phyloP scores from a whole-genome alignment of 2,329 filamentous ascomycete species.

The Amylocarpus encephaloides region DNA sequence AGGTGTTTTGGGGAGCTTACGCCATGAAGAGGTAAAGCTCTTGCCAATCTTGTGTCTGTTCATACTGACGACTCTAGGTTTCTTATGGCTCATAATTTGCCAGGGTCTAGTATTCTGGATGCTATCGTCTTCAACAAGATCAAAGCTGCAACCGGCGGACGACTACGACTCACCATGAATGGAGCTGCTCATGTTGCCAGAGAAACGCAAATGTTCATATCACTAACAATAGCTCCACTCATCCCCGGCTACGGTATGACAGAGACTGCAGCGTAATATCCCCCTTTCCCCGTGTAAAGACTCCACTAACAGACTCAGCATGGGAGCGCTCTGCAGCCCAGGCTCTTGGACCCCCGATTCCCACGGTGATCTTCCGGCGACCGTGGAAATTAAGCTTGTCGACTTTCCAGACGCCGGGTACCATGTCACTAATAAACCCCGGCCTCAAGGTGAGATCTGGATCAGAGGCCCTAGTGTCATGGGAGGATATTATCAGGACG shows the following conservation, averaged over 20 bases:
- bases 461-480: conserved; percentile 72
- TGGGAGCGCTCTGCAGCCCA: conserved; percentile 71
- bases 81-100: conserved; percentile 50
- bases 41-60: conserved; percentile 16
- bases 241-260: conserved; percentile 88
- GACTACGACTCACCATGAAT: conserved; percentile 83
- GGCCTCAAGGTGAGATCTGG: conserved; percentile 82
- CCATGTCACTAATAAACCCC: conserved; percentile 50
- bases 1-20: conserved; percentile 66
- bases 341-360: conserved; percentile 70
- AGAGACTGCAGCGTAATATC: conserved; percentile 63
- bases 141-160: conserved; percentile 78
- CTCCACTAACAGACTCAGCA: conserved; percentile 73
- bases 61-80: conserved; percentile 36
- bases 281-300: conserved; percentile 37
- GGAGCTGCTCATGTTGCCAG: conserved; percentile 83
- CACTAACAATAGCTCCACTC: conserved; percentile 86
- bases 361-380: conserved; percentile 70
- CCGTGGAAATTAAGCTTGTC: conserved; percentile 82
- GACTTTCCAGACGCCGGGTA: conserved; percentile 83
- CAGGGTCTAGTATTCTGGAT: conserved; percentile 65
- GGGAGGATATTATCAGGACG: conserved; percentile 73
- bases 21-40: conserved; percentile 51
- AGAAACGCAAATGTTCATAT: conserved; percentile 82
- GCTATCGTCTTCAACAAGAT: conserved; percentile 83